Evolutionary conservation across 805 yeast species (phyloP).

Genomic region (Starmerella scarabaei): DNA sequence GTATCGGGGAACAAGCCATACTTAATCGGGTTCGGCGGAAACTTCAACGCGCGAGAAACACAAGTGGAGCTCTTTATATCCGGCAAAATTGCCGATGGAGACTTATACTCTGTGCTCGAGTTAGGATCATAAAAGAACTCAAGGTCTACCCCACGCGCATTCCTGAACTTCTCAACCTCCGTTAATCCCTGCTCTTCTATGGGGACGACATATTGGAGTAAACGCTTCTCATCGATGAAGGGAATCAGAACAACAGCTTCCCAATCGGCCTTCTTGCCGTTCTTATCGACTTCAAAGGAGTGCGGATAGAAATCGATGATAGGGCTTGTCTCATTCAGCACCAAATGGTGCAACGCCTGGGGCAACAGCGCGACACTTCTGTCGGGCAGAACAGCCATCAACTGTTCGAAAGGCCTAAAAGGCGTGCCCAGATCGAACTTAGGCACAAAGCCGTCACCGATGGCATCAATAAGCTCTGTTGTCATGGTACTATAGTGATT

Average conservation of each 20-base stretch:
- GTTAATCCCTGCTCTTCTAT: constrained; percentile 41
- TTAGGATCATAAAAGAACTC: constrained; percentile 67
- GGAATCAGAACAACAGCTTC: constrained; percentile 90
- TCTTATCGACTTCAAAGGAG: constrained; percentile 76
- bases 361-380: constrained; percentile 77
- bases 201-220: constrained; percentile 61
- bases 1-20: constrained; percentile 56
- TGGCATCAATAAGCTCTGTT: constrained; percentile 67
- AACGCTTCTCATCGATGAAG: constrained; percentile 74
- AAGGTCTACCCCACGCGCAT: constrained; percentile 58
- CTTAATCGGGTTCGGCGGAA: constrained; percentile 17
- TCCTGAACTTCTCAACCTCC: constrained; percentile 61
- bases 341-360: constrained; percentile 56
- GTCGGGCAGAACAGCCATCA: constrained; percentile 95
- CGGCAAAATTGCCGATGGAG: constrained; percentile 61
- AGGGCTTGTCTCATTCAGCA: constrained; percentile 78
- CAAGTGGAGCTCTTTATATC: constrained; percentile 63
- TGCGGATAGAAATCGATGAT: constrained; percentile 82
- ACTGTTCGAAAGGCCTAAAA: constrained; percentile 84
- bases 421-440: constrained; percentile 62
- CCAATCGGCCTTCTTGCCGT: constrained; percentile 94
- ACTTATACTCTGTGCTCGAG: constrained; percentile 47
- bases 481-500: constrained; percentile 92
- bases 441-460: constrained; percentile 40
- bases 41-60: constrained; percentile 1